These are phyloP conservation scores for Cinchona pubescens DNA, from an alignment of 257 asterid species.

Conservation along the genomic window DNA sequence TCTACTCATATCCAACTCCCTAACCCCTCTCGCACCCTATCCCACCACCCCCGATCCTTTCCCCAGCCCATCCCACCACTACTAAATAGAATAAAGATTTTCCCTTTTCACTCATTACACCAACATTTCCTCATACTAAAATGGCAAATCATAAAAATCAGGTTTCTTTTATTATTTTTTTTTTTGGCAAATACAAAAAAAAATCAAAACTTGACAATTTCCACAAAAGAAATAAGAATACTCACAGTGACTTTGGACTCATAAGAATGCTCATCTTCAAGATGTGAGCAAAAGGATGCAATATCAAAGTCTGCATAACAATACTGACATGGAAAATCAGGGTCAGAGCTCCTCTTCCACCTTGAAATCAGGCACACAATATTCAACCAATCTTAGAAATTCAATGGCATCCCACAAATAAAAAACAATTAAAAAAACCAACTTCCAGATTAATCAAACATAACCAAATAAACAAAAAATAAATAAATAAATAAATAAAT, in stretches of 20 bases:
- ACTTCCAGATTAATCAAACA: background rate
- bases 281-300: slow-evolving; percentile 79
- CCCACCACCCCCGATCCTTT: too few species aligned
- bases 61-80: too few species aligned
- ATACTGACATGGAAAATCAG: slow-evolving; percentile 76
- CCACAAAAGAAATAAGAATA: background rate
- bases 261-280: slow-evolving; percentile 68
- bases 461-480: slow-evolving; percentile 3
- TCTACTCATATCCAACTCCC: too few species aligned
- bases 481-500: too few species aligned
- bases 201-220: background rate
- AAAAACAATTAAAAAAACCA: background rate
- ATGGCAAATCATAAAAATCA: slow-evolving; percentile 5
- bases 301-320: slow-evolving; percentile 78
- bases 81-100: background rate
- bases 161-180: too few species aligned
- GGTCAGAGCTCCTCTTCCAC: slow-evolving; percentile 74
- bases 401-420: slow-evolving; percentile 6
- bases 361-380: slow-evolving; percentile 67
- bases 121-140: background rate
- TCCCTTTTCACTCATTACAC: background rate
- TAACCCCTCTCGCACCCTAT: too few species aligned
- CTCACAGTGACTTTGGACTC: slow-evolving; percentile 77
- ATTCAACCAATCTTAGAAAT: slow-evolving; percentile 52
- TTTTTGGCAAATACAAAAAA: too few species aligned